Evolutionary conservation across 1,284 basidiomycete species (phyloP).

Genomic region (Pholiota adiposa): DNA sequence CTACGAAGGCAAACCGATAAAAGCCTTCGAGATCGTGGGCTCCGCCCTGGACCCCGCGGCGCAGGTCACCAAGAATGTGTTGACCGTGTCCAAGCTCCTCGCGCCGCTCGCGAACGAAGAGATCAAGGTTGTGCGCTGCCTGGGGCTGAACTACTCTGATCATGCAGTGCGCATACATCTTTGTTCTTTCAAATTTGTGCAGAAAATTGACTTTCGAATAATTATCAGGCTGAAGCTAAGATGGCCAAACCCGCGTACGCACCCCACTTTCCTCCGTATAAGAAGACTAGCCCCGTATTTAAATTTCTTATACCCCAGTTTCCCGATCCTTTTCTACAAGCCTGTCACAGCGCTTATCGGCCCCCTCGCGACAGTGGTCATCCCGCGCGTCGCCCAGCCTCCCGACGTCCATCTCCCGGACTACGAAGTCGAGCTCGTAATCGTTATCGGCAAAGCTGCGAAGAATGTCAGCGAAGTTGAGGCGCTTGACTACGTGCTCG

Average conservation of each 20-base stretch:
- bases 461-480: conserved; percentile 78
- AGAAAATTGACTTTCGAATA: not conserved
- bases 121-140: conserved; percentile 72
- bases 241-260: conserved; percentile 65
- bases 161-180: conserved; percentile 64
- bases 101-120: conserved; percentile 70
- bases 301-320: conserved; percentile 45
- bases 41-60: conserved; percentile 67
- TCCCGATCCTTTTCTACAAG: conserved; percentile 83
- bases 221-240: conserved; percentile 63
- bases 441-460: conserved; percentile 83
- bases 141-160: conserved; percentile 82
- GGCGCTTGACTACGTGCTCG: conserved; percentile 82
- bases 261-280: not conserved
- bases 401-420: conserved; percentile 77
- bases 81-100: conserved; percentile 75
- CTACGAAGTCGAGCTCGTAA: conserved; percentile 88
- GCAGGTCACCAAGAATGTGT: conserved; percentile 60
- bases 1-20: conserved; percentile 54
- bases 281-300: too few species aligned
- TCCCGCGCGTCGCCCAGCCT: conserved; percentile 74
- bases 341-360: conserved; percentile 75
- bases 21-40: conserved; percentile 71
- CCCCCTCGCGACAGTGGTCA: conserved; percentile 66
- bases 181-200: not conserved